Base-by-base conservation (phyloP, 257 asterid species). In the Nicotiana tabacum region DNA sequence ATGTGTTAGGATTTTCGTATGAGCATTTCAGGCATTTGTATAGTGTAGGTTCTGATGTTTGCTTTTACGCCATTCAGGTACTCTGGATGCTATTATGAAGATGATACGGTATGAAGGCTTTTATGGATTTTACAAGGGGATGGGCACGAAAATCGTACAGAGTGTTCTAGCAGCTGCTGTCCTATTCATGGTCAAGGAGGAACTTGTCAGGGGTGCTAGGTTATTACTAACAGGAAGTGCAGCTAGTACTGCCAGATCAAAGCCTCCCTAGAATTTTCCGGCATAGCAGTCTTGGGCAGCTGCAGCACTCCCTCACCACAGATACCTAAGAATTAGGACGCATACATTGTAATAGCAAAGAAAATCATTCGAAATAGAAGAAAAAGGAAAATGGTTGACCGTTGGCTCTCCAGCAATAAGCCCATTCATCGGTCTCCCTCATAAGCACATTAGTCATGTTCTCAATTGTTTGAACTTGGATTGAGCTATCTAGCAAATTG, bases 91-190 rank as follows among this genome's bases (percentile, higher is more conserved):
- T 57, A 90, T 94, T 10, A 21, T 90, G 87, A 96, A 96, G 92
- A 96, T 96, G 94, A 90, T 94, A 82, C 92, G 78, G 2, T 86
- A 96, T 10, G 98, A 96, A 87, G 99, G 99, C 9, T 83, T 91
- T 67, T 60, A 90, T 30, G 97, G 98, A 51, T 94, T 92, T 85
- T 96, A 90, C 96, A 91, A 91, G 78, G 99, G 98, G n/a, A 94
- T 94, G 98, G 87, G 98, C 83, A 96, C 99, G 5, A 96, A 96
- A 87, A 92, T 96, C 3, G 98, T 93, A 5, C 99, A 96, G 84
- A 94, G 99, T 51, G 97, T 96, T 83, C 93, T 96, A 70, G 99
- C 98, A 16, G 99, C 97, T 56, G 99, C 99, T 21, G 92, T 96
- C 81, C 89, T 96, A 66, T 96, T 96, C 94, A 96, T 93, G 99